Evolutionary conservation across 345 rosid species (phyloP).

Genomic region (Cardamine resedifolia): DNA sequence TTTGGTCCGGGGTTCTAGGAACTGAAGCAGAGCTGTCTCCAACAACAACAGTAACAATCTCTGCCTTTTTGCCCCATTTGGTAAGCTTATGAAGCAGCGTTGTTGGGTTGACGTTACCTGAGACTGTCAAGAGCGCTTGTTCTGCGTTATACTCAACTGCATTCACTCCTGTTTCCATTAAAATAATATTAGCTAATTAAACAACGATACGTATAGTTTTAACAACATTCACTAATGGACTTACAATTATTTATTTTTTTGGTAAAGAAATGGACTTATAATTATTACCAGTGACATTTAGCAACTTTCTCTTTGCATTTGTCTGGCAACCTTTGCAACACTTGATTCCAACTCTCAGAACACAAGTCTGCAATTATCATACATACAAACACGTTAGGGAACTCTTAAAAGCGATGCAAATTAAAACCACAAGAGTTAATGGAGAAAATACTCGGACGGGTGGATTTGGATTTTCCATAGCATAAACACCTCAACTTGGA

Average conservation of each 20-base stretch:
- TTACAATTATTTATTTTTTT: too few species aligned
- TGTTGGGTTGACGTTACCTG: conserved; percentile 21
- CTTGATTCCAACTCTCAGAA: conserved; percentile 28
- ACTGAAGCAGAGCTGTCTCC: conserved; percentile 3
- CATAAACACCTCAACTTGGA: background rate
- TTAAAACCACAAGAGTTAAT: background rate
- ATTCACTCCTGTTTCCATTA: conserved; percentile 23
- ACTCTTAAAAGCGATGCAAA: background rate
- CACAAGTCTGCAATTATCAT: conserved; percentile 21
- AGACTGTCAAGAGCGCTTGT: conserved; percentile 23
- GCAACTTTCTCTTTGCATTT: conserved; percentile 9
- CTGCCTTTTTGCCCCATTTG: conserved; percentile 32
- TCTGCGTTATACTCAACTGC: conserved; percentile 27
- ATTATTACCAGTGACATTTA: conserved; percentile 22
- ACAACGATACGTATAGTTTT: background rate
- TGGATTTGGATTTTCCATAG: conserved; percentile 14
- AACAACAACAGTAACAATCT: conserved; percentile 4
- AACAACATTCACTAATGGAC: background rate
- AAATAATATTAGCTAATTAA: background rate
- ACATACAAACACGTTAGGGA: background rate
- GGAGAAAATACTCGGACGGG: conserved; percentile 3
- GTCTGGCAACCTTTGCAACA: conserved; percentile 29
- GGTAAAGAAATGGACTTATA: too few species aligned
- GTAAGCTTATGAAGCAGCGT: conserved; percentile 24
- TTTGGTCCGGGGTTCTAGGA: conserved; percentile 1